Evolutionary conservation across 148 eudicot genomes (phyloP).

Genomic region (Nepenthes gracilis): DNA sequence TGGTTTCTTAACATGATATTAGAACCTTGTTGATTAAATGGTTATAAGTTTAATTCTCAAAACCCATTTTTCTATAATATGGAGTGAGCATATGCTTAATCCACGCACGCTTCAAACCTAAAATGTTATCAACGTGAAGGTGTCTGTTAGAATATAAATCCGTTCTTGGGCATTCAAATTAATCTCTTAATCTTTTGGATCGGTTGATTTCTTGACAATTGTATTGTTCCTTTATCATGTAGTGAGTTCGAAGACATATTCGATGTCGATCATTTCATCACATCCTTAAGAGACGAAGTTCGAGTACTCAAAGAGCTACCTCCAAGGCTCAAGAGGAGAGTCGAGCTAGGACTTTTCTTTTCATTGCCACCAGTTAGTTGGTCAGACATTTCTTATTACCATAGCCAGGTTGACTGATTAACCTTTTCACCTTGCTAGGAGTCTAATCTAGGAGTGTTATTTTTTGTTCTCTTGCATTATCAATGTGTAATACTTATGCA

Average conservation of each 20-base stretch:
- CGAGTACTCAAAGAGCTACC: slow-evolving; percentile 63
- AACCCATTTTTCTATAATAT: too few species aligned
- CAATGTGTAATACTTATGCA: too few species aligned
- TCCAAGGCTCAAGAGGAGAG: slow-evolving; percentile 41
- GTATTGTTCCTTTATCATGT: slow-evolving; percentile 8
- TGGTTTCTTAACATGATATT: too few species aligned
- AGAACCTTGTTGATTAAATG: too few species aligned
- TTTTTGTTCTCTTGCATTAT: neutral
- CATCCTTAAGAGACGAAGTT: slow-evolving; percentile 59
- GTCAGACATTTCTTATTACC: slow-evolving; percentile 74
- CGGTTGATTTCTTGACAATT: neutral
- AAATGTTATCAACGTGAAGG: too few species aligned
- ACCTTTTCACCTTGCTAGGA: neutral
- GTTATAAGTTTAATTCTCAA: too few species aligned
- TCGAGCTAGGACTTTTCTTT: slow-evolving; percentile 34
- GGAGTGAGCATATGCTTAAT: too few species aligned
- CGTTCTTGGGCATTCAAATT: too few species aligned
- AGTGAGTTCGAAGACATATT: slow-evolving; percentile 68
- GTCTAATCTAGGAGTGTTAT: neutral
- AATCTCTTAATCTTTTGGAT: too few species aligned
- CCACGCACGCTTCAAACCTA: too few species aligned
- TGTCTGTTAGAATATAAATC: too few species aligned
- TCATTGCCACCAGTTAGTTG: slow-evolving; percentile 70
- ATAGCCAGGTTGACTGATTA: slow-evolving; percentile 27
- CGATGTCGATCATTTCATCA: slow-evolving; percentile 59